These are phyloP conservation scores for Nakazawaea holstii DNA, from an alignment of 805 yeast genomes.

Conservation along the genomic window DNA sequence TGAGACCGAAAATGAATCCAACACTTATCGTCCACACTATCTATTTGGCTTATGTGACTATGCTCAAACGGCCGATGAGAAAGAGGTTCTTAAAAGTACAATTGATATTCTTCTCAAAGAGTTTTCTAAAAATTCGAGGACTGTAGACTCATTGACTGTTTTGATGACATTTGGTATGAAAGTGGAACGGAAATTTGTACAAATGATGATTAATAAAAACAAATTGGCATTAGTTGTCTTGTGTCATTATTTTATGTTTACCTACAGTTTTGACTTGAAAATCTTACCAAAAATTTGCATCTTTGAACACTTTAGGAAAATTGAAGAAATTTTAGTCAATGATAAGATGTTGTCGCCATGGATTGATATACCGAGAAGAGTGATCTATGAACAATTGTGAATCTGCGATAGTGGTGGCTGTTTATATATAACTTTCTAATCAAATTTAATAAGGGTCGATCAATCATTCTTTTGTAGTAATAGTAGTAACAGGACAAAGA, in stretches of 20 bases:
- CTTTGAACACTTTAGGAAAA: background rate
- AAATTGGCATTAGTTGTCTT: background rate
- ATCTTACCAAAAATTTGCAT: background rate
- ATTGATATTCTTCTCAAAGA: background rate
- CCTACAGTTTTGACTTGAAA: background rate
- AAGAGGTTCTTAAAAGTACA: background rate
- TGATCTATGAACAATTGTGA: background rate
- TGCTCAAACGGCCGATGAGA: background rate
- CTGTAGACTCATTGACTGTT: background rate
- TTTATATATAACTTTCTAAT: too few relatives aligned
- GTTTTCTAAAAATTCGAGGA: background rate
- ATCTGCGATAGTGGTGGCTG: too few relatives aligned
- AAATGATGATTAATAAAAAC: background rate
- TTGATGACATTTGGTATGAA: background rate
- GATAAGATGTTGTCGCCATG: background rate
- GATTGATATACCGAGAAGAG: slow-evolving; percentile 1
- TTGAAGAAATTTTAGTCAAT: background rate
- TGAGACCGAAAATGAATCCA: background rate
- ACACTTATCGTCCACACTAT: background rate
- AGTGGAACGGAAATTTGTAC: background rate
- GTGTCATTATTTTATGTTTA: slow-evolving; percentile 2
- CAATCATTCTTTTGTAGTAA: too few relatives aligned
- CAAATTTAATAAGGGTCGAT: too few relatives aligned
- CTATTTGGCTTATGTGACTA: background rate
- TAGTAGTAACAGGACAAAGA: too few relatives aligned